Percentiles rank a stretch among this genome's conserved stretches.
Conservation (phyloP, 2,329 filamentous ascomycete species). For the Scolecobasidium constrictum region DNA sequence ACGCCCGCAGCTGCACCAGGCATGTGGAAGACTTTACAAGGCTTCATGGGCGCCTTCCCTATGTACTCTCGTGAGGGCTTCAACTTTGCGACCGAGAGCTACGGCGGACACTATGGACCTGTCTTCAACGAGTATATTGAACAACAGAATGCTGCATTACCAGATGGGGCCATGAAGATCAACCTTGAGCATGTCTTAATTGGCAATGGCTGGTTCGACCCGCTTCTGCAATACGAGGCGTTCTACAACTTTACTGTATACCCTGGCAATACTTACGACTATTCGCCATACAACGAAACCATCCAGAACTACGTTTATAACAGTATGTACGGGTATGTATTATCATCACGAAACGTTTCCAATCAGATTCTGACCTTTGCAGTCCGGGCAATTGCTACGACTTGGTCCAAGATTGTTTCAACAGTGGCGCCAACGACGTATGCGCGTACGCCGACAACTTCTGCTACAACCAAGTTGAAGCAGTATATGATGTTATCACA, state of each 20-base stretch:
- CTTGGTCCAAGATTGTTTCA: conserved; percentile 43
- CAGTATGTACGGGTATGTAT: conserved; percentile 48
- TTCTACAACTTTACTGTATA: conserved; percentile 48
- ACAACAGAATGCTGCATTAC: conserved; percentile 32
- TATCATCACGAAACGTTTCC: too few relatives aligned
- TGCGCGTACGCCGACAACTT: conserved; percentile 46
- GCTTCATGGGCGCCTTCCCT: conserved; percentile 52
- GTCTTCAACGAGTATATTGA: conserved; percentile 41
- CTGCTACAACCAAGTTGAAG: conserved; percentile 43
- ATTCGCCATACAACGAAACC: conserved; percentile 39
- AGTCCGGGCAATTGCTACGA: conserved; percentile 51
- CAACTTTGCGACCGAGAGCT: conserved; percentile 41
- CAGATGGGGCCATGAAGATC: conserved; percentile 35
- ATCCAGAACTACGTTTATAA: conserved; percentile 44
- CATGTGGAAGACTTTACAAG: conserved; percentile 51
- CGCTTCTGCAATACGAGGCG: conserved; percentile 43
- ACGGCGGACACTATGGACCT: conserved; percentile 48
- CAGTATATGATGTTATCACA: conserved; percentile 39
- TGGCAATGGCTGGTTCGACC: conserved; percentile 49
- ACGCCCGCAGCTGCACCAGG: conserved; percentile 44
- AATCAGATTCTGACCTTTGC: too few relatives aligned
- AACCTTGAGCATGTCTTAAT: conserved; percentile 41
- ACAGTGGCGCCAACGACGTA: conserved; percentile 37
- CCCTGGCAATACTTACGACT: conserved; percentile 48
- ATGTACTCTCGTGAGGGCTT: conserved; percentile 35